phyloP scores from a whole-genome alignment of 2,329 filamentous ascomycete species.

The Verticillium tricorpus region DNA sequence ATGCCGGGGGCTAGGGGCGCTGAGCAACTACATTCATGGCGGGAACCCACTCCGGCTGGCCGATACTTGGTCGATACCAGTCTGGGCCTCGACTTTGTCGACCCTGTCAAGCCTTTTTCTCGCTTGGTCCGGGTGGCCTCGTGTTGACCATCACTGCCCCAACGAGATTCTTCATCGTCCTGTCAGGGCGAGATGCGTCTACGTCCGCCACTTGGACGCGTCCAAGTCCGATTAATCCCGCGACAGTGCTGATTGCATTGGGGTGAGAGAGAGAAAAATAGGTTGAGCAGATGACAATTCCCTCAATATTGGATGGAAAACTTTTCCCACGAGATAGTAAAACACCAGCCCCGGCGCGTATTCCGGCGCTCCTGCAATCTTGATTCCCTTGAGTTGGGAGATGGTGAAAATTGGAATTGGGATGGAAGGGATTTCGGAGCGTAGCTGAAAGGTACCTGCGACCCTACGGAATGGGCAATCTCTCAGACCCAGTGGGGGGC shows the following conservation, averaged over 20 bases:
- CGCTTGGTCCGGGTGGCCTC: background rate
- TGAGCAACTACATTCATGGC: background rate
- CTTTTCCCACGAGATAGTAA: background rate
- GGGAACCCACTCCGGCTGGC: background rate
- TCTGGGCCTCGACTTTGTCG: slow-evolving; percentile 5
- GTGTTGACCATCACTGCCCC: background rate
- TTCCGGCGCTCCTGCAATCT: background rate
- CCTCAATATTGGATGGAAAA: background rate
- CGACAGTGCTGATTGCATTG: background rate
- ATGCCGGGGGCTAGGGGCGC: background rate
- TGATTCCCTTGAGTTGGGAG: background rate
- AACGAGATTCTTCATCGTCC: background rate
- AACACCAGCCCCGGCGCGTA: background rate
- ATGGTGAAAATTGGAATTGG: background rate
- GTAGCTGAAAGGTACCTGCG: background rate
- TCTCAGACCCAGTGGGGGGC: background rate
- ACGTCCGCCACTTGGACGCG: background rate
- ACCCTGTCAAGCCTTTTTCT: background rate
- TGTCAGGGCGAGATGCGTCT: background rate
- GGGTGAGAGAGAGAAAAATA: background rate
- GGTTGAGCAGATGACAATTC: background rate
- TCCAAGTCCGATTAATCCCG: background rate
- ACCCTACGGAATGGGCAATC: background rate
- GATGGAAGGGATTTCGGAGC: background rate
- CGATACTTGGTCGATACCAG: slow-evolving; percentile 12